Evolutionary conservation across 2,329 filamentous ascomycete genomes (phyloP), one percentile per base, ranked within the genome.

Genomic region (Erysiphe pulchra): DNA sequence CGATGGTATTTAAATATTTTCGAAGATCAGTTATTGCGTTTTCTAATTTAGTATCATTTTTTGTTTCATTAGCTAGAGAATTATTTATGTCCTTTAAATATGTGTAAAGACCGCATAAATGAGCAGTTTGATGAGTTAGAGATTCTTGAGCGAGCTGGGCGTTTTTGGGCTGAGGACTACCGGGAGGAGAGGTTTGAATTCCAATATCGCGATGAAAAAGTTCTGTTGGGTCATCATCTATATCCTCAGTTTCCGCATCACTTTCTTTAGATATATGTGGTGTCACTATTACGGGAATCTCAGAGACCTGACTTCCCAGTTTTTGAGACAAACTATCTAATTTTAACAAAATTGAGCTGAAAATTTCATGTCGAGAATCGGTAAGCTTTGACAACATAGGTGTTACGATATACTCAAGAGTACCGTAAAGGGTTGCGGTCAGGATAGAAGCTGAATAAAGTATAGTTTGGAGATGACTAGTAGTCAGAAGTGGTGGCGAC

Each of bases 161-260:
- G 11, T 18, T 12, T 14, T 30, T 8, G 28, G 39, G 24, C 43
- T 44, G 9, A 36, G 30, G 20, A 13, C 40, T 30, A 20, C 20
- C 41, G 0, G 63, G 63, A 1, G 66, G 66, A 0, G 73, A 75
- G 0, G 82, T 90, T 60, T 90, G 82, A 1, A 81, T 80, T 50
- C 80, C 80, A 48, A 83, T 70, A 56, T 90, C 82, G 41, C 80
- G 73, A 59, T 86, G 80, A 61, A 83, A 90, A 50, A 86, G 70
- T 59, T 87, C 81, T 1, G 77, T 75, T 1, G 82, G 81, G 53
- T 78, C 75, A 49, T 71, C 70, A 54, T 64, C 68, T 10, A 50
- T 51, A 2, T 64, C 62, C 12, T 57, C 56, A 30, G 59, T 57
- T 8, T 55, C 54, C 1, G 54, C 47, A 38, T 34, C 38, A 39